A percentile compares a stretch with the other conserved stretches of the same genome.
Evolutionary conservation across 164 flowering plant species (phyloP).

Genomic region (Kingdonia uniflora): DNA sequence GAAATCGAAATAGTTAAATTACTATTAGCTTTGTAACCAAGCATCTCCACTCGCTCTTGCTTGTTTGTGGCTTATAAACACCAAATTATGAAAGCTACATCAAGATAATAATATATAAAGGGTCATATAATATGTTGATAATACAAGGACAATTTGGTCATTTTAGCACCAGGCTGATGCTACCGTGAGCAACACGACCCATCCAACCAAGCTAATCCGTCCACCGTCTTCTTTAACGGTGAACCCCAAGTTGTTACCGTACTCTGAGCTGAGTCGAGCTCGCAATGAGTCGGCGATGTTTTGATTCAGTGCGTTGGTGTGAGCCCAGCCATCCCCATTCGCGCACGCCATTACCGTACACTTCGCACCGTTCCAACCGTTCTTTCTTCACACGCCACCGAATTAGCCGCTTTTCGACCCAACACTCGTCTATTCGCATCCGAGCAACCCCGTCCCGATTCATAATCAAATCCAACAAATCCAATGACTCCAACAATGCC

Average conservation of each 20-base stretch:
- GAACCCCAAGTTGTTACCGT: slow-evolving; percentile 45
- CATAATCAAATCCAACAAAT: slow-evolving; percentile 22
- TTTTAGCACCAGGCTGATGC: slow-evolving; percentile 80
- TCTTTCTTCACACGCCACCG: slow-evolving; percentile 81
- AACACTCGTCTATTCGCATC: slow-evolving; percentile 50
- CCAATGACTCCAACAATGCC: slow-evolving; percentile 64
- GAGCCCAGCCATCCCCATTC: slow-evolving; percentile 96
- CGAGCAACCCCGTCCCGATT: slow-evolving; percentile 31
- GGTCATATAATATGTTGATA: no score
- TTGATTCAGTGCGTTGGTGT: slow-evolving; percentile 30
- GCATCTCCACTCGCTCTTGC: no score
- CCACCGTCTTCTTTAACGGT: slow-evolving; percentile 61
- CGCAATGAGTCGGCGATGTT: slow-evolving; percentile 36
- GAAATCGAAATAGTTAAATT: no score
- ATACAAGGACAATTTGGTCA: no score
- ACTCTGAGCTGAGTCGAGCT: slow-evolving; percentile 22
- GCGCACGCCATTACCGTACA: slow-evolving; percentile 94
- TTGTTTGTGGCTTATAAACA: no score
- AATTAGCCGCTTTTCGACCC: slow-evolving; percentile 46
- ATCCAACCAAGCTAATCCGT: slow-evolving; percentile 70
- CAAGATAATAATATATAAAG: no score
- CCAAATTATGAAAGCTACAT: no score
- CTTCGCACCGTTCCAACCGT: slow-evolving; percentile 81
- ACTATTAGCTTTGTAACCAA: no score
- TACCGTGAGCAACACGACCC: slow-evolving; percentile 68